Evolutionary conservation across 1,284 basidiomycete genomes (phyloP).

Genomic region (Pterula multifida): DNA sequence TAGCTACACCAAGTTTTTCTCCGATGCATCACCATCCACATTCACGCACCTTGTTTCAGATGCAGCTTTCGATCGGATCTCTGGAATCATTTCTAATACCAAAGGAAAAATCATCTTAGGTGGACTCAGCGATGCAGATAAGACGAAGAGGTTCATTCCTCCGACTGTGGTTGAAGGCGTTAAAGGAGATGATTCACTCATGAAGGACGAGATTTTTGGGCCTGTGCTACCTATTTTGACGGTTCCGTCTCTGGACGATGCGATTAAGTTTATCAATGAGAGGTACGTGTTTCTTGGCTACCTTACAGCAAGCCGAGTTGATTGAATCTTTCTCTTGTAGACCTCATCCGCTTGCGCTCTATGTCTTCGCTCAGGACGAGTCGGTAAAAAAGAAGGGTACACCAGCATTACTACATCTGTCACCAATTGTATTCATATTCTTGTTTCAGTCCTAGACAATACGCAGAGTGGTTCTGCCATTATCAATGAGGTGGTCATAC

Average conservation of each 20-base stretch:
- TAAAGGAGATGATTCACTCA: constrained; percentile 23
- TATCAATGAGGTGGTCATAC: constrained; percentile 58
- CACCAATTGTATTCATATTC: not conserved
- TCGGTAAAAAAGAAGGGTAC: constrained; percentile 50
- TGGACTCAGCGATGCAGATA: constrained; percentile 23
- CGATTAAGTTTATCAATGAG: constrained; percentile 34
- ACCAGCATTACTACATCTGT: not conserved
- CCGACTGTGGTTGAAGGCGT: constrained; percentile 25
- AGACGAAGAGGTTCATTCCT: constrained; percentile 22
- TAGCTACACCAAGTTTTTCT: constrained; percentile 32
- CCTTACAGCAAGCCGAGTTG: not conserved
- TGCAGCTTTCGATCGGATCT: constrained; percentile 48
- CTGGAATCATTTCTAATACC: not conserved
- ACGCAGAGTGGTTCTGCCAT: constrained; percentile 56
- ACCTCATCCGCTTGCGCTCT: constrained; percentile 68
- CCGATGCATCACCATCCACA: constrained; percentile 17
- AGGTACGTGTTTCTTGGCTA: not conserved
- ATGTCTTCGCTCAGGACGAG: constrained; percentile 59
- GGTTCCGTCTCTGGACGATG: constrained; percentile 31
- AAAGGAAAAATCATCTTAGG: constrained; percentile 24
- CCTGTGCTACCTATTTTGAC: constrained; percentile 43
- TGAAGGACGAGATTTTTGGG: constrained; percentile 38
- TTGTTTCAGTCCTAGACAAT: constrained; percentile 41
- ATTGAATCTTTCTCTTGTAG: constrained; percentile 19
- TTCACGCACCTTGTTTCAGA: constrained; percentile 39